phyloP scores from a whole-genome alignment of 106 monocot genomes.

The Acanthochlamys bracteata region DNA sequence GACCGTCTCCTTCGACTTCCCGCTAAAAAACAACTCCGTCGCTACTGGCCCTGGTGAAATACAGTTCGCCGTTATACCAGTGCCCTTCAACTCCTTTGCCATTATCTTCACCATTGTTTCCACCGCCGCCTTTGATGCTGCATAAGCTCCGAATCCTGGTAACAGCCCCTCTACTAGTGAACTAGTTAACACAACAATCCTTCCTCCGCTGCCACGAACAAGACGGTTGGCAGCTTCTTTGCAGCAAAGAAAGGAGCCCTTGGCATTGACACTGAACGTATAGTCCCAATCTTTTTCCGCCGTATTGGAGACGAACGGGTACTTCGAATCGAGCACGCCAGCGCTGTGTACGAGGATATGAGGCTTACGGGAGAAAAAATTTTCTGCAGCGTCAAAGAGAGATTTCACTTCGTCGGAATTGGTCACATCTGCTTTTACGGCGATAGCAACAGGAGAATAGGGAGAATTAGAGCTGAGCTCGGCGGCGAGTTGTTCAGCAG shows the following conservation, averaged over 20 bases:
- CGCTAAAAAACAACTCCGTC: conserved; percentile 11
- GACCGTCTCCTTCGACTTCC: conserved; percentile 36
- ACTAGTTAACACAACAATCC: conserved; percentile 35
- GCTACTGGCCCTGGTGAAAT: not conserved
- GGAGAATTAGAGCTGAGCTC: conserved; percentile 6
- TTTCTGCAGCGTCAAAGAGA: not conserved
- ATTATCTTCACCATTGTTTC: conserved; percentile 12
- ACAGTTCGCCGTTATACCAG: conserved; percentile 21
- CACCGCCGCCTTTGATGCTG: conserved; percentile 16
- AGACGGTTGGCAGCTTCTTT: conserved; percentile 34
- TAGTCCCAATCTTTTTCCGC: conserved; percentile 26
- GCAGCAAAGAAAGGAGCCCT: conserved; percentile 48
- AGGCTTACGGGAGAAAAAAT: not conserved
- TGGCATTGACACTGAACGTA: conserved; percentile 37
- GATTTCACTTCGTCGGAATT: not conserved
- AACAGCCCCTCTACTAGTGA: conserved; percentile 20
- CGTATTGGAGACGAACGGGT: conserved; percentile 3
- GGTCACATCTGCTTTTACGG: not conserved
- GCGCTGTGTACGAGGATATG: not conserved
- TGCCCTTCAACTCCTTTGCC: conserved; percentile 57
- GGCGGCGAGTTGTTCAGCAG: conserved; percentile 42
- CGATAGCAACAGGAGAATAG: not conserved
- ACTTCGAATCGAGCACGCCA: not conserved
- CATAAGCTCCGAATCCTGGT: conserved; percentile 40
- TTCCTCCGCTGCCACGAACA: conserved; percentile 36